Evolutionary conservation across 495 filamentous ascomycete species (phyloP), one percentile per base, ranked within the genome.

Genomic region (Xylaria longipes): DNA sequence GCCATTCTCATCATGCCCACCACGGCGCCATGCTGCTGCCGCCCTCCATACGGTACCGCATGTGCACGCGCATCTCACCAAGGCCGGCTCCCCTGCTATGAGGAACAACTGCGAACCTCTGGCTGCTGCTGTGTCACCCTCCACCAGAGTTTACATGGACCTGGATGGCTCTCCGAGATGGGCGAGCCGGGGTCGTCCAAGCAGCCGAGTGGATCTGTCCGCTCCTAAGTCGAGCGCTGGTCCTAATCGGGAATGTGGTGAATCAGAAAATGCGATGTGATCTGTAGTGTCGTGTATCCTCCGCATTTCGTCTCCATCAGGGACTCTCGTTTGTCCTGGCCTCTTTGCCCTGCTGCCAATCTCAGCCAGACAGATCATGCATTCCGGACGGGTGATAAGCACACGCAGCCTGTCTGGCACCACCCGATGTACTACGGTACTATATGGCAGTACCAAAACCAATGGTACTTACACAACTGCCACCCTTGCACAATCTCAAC

Each of bases 201-300:
- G 64, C n/a, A 67, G 54, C 33, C 70, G 65, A 60, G 77, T 79
- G 77, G 77, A 79, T 77, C 75, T 74, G 73, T 65, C 75, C 70
- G 62, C 69, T 71, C 61, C 62, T 60, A 48, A 56, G 45, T 35
- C 74, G 71, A 73, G 74, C 72, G 74, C 75, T 77, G 77, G 70
- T 73, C 77, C 77, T 73, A 79, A 79, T 79, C 77, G 77, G 77
- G 77, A 77, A 79, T 79, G 77, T 79, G 74, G 72, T 79, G 72
- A 66, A 71, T 61, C 56, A 66, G 48, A 66, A 71, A 71, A 74
- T 77, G 64, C 75, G 74, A 73, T 71, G 72, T 74, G 69, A 74
- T 79, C 70, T 77, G 75, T 75, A 52, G 31, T 66, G 45, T 48
- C 64, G 45, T 66, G 31, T 45, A 74, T 75, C 73, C 73, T 79